Evolutionary conservation across 1,284 basidiomycete genomes (phyloP), one percentile per base, ranked within the genome.

Genomic region (Cryptococcus hybrid): DNA sequence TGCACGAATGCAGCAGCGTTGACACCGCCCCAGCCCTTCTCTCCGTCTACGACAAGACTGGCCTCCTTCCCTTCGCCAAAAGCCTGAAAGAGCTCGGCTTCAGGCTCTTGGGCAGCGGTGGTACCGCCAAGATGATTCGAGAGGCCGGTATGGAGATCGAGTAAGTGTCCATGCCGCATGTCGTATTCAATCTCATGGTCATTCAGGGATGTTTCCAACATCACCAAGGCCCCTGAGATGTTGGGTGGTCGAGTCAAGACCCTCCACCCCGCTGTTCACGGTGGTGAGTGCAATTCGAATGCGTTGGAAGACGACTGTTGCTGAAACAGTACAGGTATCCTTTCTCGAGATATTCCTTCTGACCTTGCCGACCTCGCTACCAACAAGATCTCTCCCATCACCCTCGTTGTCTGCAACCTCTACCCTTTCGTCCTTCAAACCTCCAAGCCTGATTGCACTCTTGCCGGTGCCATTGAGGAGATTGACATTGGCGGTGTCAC

Each of bases 141-240:
- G 93, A 97, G 60, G 88, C 91, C 46, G 93, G 92, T 15, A 85
- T 98, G 61, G 83, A 87, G 52, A 94, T 99, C 68, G 86, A 92
- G 93, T 91, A 71, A 67, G 88, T 83, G 11, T 6, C 1, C 40
- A 24, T 43, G 36, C 15, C 24, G 12, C 2, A 37, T 39, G n/a
- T 43, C 12, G 7, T 5, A 51, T 35, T 12, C 13, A 9, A 40
- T 38, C 54, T 64, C 40, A 61, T 40, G 15, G 6, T 15, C 5
- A n/a, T 12, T 7, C 65, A 97, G 94, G 65, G 96, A 99, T 85
- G 94, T 99, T 47, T 92, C 93, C 18, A 90, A 93, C 72, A 90
- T 99, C 79, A 99, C 96, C 52, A 95, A 95, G 73, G 94, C 94
- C 1, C 96, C 95, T n/a, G 96, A 99, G 79, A 99, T 99, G 92